Evolutionary conservation across 768 basidiomycete species (phyloP), one percentile per base, ranked within the genome.

Genomic region (Psilocybe azurescens): DNA sequence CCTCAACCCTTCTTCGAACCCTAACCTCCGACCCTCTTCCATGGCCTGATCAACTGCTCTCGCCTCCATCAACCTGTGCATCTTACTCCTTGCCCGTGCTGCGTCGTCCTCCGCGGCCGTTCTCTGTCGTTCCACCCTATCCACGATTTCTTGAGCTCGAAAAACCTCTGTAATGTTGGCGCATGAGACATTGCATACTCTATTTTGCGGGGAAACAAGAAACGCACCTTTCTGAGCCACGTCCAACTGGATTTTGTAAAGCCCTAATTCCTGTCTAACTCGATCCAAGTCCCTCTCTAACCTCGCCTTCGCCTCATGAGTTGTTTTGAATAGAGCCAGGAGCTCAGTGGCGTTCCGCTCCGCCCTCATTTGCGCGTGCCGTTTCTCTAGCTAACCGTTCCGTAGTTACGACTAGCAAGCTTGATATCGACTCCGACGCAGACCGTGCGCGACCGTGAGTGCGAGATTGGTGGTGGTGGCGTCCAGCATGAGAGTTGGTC

Each of bases 231-330:
- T 77, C 65, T 89, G 86, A 14, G 88, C 88, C 36, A 80, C 75
- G 16, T 85, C 82, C 29, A 88, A 72, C 75, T 88, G 85, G 1
- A 83, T 53, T 68, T 86, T 88, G 68, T 87, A 89, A 56, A 87
- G 56, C 52, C 76, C 73, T 50, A 88, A 68, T 63, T 89, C 88
- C 33, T 86, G 80, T 69, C 73, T 55, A 65, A 77, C 64, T 4
- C 67, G 71, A 3, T 68, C 56, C 8, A 81, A 61, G 7, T 77
- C 75, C 32, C 68, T 66, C 33, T 79, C 74, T 6, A 77, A 50
- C 44, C 63, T 60, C 2, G 65, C 52, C 47, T 75, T 74, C 20
- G 73, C 74, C 53, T 77, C 74, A 46, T 71, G 72, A 2, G 74
- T 69, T 13, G 65, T 70, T 50, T 69, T 73, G 47, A 81, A 69